These are phyloP conservation scores for Coemansia sp. DNA, from an alignment of 192 early-diverging fungal species.

Conservation along the genomic window DNA sequence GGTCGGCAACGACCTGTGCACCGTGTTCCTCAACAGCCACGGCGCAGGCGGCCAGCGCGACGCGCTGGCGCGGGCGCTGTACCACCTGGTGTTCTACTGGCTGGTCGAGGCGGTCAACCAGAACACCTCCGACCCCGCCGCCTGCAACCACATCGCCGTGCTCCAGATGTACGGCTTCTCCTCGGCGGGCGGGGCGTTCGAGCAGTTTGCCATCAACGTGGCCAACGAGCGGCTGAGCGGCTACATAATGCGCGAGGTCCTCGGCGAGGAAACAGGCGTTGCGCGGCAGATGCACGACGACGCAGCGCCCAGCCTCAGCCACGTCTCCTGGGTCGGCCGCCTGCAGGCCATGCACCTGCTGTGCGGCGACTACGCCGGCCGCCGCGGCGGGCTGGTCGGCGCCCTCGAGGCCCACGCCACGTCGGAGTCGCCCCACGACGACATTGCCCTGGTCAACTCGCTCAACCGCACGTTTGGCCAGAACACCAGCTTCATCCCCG, in stretches of 20 bases:
- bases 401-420: conserved; percentile 39
- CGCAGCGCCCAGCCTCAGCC: conserved; percentile 65
- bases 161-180: conserved; percentile 87
- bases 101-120: conserved; percentile 80
- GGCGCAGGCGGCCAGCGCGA: conserved; percentile 72
- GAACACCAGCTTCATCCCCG: conserved; percentile 28
- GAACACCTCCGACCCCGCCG: conserved; percentile 63
- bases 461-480: conserved; percentile 42
- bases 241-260: conserved; percentile 70
- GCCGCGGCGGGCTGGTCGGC: conserved; percentile 11
- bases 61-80: conserved; percentile 69
- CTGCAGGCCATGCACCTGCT: conserved; percentile 28
- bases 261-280: conserved; percentile 68
- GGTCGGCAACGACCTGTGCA: conserved; percentile 79
- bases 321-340: conserved; percentile 39
- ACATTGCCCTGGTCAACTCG: conserved; percentile 43
- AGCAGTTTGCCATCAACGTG: conserved; percentile 76
- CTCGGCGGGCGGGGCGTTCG: conserved; percentile 54
- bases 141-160: conserved; percentile 80
- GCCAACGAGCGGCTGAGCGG: conserved; percentile 85
- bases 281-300: conserved; percentile 70
- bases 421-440: conserved; percentile 34
- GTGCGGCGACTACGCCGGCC: conserved; percentile 10
- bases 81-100: conserved; percentile 82
- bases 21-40: conserved; percentile 76